These are phyloP conservation scores for Asterochloris sp. DNA, from an alignment of 139 green algal species.

Conservation along the genomic window DNA sequence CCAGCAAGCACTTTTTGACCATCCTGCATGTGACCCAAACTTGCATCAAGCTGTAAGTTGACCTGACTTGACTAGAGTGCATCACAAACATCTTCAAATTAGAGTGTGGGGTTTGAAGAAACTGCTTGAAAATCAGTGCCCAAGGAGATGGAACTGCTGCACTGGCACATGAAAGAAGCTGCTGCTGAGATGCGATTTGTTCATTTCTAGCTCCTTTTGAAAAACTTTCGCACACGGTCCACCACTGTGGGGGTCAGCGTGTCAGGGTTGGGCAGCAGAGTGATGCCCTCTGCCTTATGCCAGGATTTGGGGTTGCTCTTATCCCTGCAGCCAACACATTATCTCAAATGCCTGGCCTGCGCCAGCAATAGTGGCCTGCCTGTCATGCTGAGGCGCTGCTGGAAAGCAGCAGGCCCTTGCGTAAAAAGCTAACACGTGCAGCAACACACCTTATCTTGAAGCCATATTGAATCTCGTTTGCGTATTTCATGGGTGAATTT, in stretches of 20 bases:
- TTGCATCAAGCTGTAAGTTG: too few relatives aligned
- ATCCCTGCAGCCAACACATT: conserved; percentile 5
- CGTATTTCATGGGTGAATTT: conserved; percentile 10
- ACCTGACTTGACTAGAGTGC: too few relatives aligned
- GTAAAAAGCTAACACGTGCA: neutral
- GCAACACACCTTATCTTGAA: conserved; percentile 21
- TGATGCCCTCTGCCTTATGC: conserved; percentile 8
- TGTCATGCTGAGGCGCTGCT: too few relatives aligned
- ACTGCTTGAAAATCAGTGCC: too few relatives aligned
- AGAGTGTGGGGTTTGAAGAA: too few relatives aligned
- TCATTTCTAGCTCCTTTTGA: neutral
- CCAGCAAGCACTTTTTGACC: too few relatives aligned
- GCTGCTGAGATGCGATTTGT: too few relatives aligned
- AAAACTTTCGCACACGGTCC: neutral
- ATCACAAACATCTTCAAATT: too few relatives aligned
- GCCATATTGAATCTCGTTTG: conserved; percentile 5
- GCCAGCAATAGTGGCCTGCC: neutral
- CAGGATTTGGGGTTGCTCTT: conserved; percentile 16
- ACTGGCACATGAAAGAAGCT: too few relatives aligned
- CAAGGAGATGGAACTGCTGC: too few relatives aligned
- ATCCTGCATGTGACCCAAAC: too few relatives aligned
- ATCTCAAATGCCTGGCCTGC: neutral
- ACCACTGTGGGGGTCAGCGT: neutral
- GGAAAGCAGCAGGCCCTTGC: neutral
- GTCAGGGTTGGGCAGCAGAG: conserved; percentile 1